Base-by-base conservation (phyloP, 345 rosid species). In the Lenwebbia sp. region DNA sequence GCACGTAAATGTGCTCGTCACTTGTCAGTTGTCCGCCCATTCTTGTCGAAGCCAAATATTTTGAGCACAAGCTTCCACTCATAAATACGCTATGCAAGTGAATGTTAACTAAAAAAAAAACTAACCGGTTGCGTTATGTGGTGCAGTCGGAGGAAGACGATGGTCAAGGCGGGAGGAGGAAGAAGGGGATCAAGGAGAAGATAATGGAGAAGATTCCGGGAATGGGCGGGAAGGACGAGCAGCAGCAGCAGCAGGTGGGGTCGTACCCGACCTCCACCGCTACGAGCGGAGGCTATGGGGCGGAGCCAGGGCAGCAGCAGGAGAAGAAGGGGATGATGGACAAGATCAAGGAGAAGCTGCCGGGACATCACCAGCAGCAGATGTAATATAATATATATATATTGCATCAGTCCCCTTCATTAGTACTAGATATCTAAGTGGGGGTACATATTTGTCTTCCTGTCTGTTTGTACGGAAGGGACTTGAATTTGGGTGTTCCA, bases 161-260 rank as follows among this genome's bases (percentile, higher is more conserved):
- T 84, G 96, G 93, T 53, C 87, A 86, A 83, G 97, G 97, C 74
- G 95, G 94, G 82, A 93, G 96, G 86, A 94, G 93, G 92, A 91
- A 90, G 93, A 94, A 92, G 88, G 96, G 97, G 10, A 52, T 94
- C 51, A 93, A 81, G 13, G 86, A 89, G 25, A 93, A 91, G 89
- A 81, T 94, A 3, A 95, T 92, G 91, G 95, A 94, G 49, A 95
- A 94, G 87, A 55, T 95, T 50, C 91, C 92, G 0, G 92, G 93
- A 10, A 90, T 89, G 7, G 90, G 91, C 33, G 87, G 88, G 70
- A 52, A 78, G 19, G 50, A 85, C 76, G 37, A 53, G 10, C 70
- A 55, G n/a, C 74, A 88, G 37, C 88, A n/a, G n/a, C 47, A 85
- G 1, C 23, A 85, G 41, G 85, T 90, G 5, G 88, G 88, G 7